Base-by-base conservation (phyloP, 2,329 filamentous ascomycete genomes). In the Sclerotinia glacialis region DNA sequence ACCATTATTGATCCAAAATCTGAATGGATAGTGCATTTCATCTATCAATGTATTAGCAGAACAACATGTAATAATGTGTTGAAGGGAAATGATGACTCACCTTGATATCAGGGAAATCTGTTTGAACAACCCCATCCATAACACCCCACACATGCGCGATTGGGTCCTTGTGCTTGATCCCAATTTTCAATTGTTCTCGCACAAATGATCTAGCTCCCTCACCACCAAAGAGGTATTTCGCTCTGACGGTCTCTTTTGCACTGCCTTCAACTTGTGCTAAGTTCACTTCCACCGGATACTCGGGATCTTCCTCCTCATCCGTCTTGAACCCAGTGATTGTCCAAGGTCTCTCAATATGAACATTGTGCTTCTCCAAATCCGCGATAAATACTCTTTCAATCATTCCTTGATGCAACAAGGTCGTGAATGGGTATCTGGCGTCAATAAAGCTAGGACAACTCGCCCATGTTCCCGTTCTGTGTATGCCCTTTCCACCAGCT, bases 401-500 rank as follows among this genome's bases (percentile, higher is more conserved):
- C 69, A 85, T 78, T 7, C 89, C 89, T 75, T 92, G 89, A 73
- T 92, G 89, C 16, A 92, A 78, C 2, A 90, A 83, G 1, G 89
- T 87, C 61, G 88, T 90, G 73, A 89, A 89, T 5, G 87, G 87
- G 71, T 89, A 91, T 60, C 89, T 82, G 18, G 88, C 87, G 65
- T 90, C 87, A 67, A 91, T 89, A 78, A 96, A 97, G 71, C 86
- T 87, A 0, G 93, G 93, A 78, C 93, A 97, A 75, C 89, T 93
- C 6, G 92, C 90, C 92, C 92, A 97, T 6, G 86, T 88, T 37
- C 87, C 86, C 1, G 88, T 91, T 70, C 88, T 82, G 42, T 82
- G 79, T 69, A 91, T 90, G 42, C 86, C 85, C 53, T 80, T 78
- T 44, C 81, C 81, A 53, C 82, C 85, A 42, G 77, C 76, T 1